Conservation (phyloP, 176 grass and related monocot species). For the Aegilops longissima region DNA sequence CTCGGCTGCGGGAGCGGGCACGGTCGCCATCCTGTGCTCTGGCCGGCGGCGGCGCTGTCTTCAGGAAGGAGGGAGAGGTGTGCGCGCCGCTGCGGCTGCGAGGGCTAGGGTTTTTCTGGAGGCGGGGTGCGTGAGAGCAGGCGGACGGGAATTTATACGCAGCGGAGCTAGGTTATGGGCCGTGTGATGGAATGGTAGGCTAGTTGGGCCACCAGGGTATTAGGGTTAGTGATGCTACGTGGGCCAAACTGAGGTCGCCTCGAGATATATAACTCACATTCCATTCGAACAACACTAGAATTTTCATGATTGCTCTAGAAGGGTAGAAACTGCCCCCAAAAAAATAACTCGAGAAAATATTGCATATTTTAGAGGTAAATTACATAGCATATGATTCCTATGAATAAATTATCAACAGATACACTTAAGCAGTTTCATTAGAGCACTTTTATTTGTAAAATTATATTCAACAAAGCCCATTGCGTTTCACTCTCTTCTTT, state of each 20-base stretch:
- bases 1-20: not conserved
- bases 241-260: not conserved
- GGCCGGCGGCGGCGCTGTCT: conserved; percentile 13
- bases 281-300: no score
- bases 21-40: conserved; percentile 24
- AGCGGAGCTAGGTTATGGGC: not conserved
- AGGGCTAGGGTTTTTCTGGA: conserved; percentile 36
- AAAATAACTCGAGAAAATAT: no score
- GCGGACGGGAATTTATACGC: conserved; percentile 2
- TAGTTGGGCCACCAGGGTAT: not conserved
- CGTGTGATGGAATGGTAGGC: not conserved
- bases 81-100: conserved; percentile 29
- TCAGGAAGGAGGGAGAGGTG: not conserved
- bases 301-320: no score
- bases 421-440: no score
- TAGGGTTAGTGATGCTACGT: not conserved
- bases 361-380: no score
- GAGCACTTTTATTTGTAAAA: no score
- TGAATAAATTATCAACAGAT: no score
- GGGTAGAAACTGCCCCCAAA: no score
- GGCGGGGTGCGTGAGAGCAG: not conserved
- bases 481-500: no score
- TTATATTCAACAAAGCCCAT: no score
- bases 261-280: not conserved
- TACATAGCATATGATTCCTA: no score